Evolutionary conservation across 75 land plant genomes (phyloP), one percentile per base, ranked within the genome.

Genomic region (Pinus albicaulis): DNA sequence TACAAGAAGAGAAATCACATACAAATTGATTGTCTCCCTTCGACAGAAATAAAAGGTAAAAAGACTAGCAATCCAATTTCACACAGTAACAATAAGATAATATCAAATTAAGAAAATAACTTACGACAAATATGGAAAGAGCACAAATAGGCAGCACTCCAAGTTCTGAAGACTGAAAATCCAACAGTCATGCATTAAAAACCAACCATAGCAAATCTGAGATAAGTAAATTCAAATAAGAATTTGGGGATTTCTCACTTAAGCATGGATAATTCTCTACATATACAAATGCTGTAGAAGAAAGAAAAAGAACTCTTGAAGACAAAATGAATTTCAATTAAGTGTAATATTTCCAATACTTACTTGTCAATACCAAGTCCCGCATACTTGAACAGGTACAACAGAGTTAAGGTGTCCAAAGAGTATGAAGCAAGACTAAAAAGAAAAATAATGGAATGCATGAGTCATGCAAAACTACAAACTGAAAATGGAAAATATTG

Each of bases 81-180:
- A 19, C 8, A 53, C 41, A 66, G 38, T 6, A 20, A 20, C 44
- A n/a, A 34, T 19, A 68, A 41, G 12, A 41, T 48, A 48, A 48
- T 48, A 48, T 48, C 53, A 48, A 48, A 48, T 48, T 48, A 48
- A 68, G n/a, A 58, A 84, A 36, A 20, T 56, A 34, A 56, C 99
- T 90, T 89, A 97, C 99, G 99, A 94, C 83, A 94, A 90, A 79
- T 97, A 97, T 14, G 99, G 99, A 71, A 97, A 97, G 25, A 97
- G 95, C 34, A 94, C 99, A 78, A 97, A 83, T 31, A 97, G 87
- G 75, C 99, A 97, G 86, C 99, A 97, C 80, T 97, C 99, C 88
- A 97, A 73, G 72, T 97, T 97, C 82, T 92, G 98, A 73, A 94
- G 90, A 77, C 99, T 97, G 92, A 77, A 41, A 16, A 68, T 68